A percentile compares a stretch with the other conserved stretches of the same genome.
These are phyloP conservation scores for Microcos paniculata DNA, from an alignment of 345 rosid species.

Conservation along the genomic window DNA sequence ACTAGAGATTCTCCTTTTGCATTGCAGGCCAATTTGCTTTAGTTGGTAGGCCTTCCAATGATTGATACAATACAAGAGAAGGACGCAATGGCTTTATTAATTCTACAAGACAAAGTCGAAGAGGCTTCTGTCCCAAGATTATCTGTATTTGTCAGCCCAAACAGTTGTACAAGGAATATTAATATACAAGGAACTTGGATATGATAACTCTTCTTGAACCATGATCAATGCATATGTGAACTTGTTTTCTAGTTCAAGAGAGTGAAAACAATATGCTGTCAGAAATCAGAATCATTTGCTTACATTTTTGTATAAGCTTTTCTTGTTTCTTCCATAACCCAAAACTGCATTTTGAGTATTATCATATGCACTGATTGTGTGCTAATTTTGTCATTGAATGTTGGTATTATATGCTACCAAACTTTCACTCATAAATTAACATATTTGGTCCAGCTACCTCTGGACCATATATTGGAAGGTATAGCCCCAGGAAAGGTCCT, in stretches of 20 bases:
- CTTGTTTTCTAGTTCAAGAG: not conserved
- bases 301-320: not conserved
- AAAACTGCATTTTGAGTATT: not conserved
- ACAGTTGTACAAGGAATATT: not conserved
- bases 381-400: not conserved
- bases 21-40: not conserved
- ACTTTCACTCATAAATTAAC: not conserved
- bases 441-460: not conserved
- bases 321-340: not conserved
- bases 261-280: not conserved
- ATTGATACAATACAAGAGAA: not conserved
- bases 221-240: not conserved
- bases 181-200: not conserved
- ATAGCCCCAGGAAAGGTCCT: not conserved
- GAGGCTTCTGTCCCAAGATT: not conserved
- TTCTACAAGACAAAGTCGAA: not conserved
- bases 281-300: not conserved
- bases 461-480: not conserved
- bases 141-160: not conserved
- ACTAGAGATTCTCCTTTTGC: not conserved
- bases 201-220: not conserved
- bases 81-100: not conserved
- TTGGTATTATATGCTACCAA: not conserved
- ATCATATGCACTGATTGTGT: not conserved
- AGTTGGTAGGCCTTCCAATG: conserved; percentile 11